These are phyloP conservation scores for Phytophthora podocarpi DNA, from an alignment of 352 stramenopile species.

Conservation along the genomic window DNA sequence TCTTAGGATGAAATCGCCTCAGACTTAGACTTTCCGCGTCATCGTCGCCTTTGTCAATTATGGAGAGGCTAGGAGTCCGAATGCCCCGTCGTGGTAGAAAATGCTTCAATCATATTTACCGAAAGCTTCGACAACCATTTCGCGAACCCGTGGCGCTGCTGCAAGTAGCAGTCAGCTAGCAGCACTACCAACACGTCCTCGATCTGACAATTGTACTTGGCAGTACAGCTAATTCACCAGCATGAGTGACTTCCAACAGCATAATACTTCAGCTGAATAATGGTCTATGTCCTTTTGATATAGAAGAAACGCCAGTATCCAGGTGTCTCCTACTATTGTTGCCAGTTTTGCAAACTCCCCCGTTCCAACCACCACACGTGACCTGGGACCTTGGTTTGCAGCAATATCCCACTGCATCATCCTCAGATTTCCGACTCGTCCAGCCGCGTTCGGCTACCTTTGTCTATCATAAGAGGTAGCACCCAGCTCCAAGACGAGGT, in stretches of 20 bases:
- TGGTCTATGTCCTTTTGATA: not conserved
- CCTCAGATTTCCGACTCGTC: not conserved
- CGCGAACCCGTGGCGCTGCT: no score
- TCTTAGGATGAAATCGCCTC: no score
- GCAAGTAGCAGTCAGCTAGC: no score
- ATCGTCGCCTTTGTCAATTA: no score
- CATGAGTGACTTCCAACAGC: not conserved
- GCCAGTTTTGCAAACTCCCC: not conserved
- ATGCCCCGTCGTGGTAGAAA: no score
- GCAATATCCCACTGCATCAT: constrained; percentile 1
- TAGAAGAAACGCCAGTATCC: constrained; percentile 2
- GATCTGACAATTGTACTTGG: not conserved
- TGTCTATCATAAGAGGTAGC: not conserved
- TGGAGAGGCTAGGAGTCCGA: no score
- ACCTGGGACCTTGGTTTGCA: not conserved
- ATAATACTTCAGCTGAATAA: not conserved
- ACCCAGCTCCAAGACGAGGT: not conserved
- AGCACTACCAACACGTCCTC: no score
- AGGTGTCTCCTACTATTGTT: not conserved
- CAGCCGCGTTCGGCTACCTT: not conserved
- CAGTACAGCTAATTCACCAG: constrained; percentile 1
- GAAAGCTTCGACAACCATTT: no score
- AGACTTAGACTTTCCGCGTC: no score
- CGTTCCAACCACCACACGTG: not conserved
- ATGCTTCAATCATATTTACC: no score